Base-by-base conservation (phyloP, 2,329 filamentous ascomycete genomes). In the Apiospora kogelbergensis region DNA sequence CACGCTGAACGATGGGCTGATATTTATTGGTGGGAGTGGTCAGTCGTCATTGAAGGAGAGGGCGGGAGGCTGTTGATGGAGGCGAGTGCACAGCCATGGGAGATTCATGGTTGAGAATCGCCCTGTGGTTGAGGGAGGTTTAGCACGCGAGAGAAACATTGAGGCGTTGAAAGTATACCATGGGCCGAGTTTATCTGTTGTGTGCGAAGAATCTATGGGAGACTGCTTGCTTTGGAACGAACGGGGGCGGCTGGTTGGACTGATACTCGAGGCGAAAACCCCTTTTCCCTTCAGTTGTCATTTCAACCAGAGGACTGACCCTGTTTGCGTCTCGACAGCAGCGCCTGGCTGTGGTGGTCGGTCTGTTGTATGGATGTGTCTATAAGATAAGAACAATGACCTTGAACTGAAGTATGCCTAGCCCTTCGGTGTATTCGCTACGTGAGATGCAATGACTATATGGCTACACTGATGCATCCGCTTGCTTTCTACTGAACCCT, bases 1-100 rank as follows among this genome's bases (percentile, higher is more conserved):
- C 73, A 68, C 67, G 73, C 65, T 46, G 53, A 65, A 73, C 68
- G 71, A 73, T 70, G 76, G 72, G 66, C 66, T 26, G 48, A 57
- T 37, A 65, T 30, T 45, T 60, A 37, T 60, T 60, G 53, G 53
- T n/a, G 26, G 53, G 30, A 17, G 53, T 37, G 53, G 53, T 37
- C 53, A 13, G 30, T 60, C 20, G 53, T 60, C 30, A 2, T 37
- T 60, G 30, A 26, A 11, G 53, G 17, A 37, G 20, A 60, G 53
- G 26, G 30, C 26, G 20, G 10, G 26, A 13, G 30, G 53, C 53
- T n/a, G 53, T 22, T 13, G 53, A 37, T 22, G 53, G 53, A 37
- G 53, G 53, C 26, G 30, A 37, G 20, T 20, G 26, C 30, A 20
- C 48, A 33, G 17, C 17, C 15, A n/a, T 10, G 48, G 42, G 13